Evolutionary conservation across 108 stramenopile genomes (phyloP).

Genomic region (Licmophora abbreviata): DNA sequence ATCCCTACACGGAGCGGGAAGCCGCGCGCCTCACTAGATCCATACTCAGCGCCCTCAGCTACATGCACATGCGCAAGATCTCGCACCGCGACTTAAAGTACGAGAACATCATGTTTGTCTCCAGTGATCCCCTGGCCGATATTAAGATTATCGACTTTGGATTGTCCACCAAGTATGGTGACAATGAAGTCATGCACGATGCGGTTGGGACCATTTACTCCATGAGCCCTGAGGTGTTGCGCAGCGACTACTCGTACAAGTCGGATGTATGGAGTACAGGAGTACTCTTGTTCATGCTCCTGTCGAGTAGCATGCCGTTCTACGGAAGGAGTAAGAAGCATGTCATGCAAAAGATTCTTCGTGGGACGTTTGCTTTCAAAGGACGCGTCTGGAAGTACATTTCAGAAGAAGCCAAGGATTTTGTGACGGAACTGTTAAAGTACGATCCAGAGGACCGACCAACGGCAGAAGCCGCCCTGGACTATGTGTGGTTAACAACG

Average conservation of each 20-base stretch:
- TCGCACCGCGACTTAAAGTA: constrained; percentile 72
- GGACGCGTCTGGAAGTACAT: constrained; percentile 39
- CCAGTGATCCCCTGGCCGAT: constrained; percentile 33
- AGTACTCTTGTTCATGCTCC: constrained; percentile 80
- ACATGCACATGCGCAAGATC: constrained; percentile 43
- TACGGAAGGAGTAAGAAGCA: constrained; percentile 39
- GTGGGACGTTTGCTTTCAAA: constrained; percentile 29
- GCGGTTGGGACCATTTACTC: constrained; percentile 67
- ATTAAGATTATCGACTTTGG: constrained; percentile 67
- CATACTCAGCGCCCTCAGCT: constrained; percentile 42
- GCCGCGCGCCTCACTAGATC: constrained; percentile 50
- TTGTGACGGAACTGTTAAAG: constrained; percentile 32
- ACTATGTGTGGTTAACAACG: constrained; percentile 26
- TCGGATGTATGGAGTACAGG: constrained; percentile 42
- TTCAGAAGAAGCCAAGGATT: constrained; percentile 25
- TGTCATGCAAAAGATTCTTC: constrained; percentile 42
- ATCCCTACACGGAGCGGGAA: constrained; percentile 75
- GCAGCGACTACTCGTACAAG: constrained; percentile 34
- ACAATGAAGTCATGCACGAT: constrained; percentile 10
- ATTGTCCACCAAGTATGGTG: constrained; percentile 28
- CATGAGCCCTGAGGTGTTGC: constrained; percentile 51
- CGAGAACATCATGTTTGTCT: constrained; percentile 83
- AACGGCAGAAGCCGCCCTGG: constrained; percentile 29
- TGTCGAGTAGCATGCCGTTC: constrained; percentile 62
- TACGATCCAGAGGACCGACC: constrained; percentile 23